Base-by-base conservation (phyloP, 1,139 yeast species). In the Petasospora fabianii region DNA sequence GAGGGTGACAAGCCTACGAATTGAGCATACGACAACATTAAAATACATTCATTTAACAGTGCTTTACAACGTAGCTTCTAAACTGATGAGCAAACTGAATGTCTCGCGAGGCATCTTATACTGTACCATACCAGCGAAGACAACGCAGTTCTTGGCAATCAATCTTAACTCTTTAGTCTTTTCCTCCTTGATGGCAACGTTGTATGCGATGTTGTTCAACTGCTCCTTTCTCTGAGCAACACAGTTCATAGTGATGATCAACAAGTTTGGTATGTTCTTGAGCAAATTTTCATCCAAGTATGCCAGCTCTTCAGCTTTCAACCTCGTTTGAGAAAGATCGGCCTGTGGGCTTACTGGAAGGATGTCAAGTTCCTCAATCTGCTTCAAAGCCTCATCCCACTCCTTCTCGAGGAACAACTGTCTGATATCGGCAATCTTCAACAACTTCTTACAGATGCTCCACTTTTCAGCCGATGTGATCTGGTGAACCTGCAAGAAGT, bases 111-210 rank as follows among this genome's bases (percentile, higher is more conserved):
- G 96, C 95, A 92, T 87, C 58, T 85, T 80, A 63, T 86, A 90
- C 62, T 88, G 96, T 29, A 92, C 84, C 82, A 92, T 84, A 41
- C 97, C 97, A 11, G 97, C 96, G 60, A 84, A 94, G 3, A 90
- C 77, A 87, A 90, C 87, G 61, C 95, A 84, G 59, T 87, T 87
- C 58, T 80, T 83, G 5, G 96, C 90, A 46, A 84, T 73, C 35
- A 67, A 70, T 51, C 77, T 79, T 59, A 87, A 68, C 21, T 74
- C 73, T 32, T 70, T 67, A 34, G 77, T 73, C 43, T 76, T 78
- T 48, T 72, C 74, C 39, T 73, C 77, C 46, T 76, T 75, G 13
- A 75, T 69, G 35, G 68, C 64, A 45, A 70, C 75, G 43, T 76
- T 75, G 14, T 74, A 69, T 36, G 68, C 66, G 49, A 72, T 70